phyloP scores from a whole-genome alignment of 2,329 filamentous ascomycete species.

The Xylaria sp. region DNA sequence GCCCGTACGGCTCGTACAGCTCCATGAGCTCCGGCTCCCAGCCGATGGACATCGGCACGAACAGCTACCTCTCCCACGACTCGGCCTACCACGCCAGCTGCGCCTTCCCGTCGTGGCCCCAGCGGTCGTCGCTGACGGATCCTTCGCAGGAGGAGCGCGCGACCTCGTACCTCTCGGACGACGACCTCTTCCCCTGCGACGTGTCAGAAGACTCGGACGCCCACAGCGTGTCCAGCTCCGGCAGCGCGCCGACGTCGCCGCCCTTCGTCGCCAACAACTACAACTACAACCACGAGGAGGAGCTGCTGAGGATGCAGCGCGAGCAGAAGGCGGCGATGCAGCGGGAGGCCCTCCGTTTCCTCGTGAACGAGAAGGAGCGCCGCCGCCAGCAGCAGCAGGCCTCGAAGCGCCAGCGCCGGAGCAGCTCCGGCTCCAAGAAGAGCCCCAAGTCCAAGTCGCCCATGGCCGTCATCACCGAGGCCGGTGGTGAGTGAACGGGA shows the following conservation, averaged over 20 bases:
- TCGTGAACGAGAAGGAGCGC: constrained; percentile 59
- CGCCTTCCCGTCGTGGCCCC: constrained; percentile 49
- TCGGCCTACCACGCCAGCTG: constrained; percentile 39
- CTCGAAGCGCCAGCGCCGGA: constrained; percentile 32
- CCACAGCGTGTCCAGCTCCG: constrained; percentile 48
- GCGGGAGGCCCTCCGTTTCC: constrained; percentile 54
- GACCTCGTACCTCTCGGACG: constrained; percentile 63
- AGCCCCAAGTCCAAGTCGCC: constrained; percentile 51
- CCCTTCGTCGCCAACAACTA: constrained; percentile 44
- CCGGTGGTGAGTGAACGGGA: constrained; percentile 42
- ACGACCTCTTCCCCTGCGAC: constrained; percentile 61
- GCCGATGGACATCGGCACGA: constrained; percentile 38
- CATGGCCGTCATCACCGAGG: constrained; percentile 61
- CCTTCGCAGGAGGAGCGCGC: constrained; percentile 45
- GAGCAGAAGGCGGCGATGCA: constrained; percentile 54
- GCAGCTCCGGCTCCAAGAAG: constrained; percentile 49
- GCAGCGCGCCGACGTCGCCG: constrained; percentile 48
- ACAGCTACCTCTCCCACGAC: constrained; percentile 35
- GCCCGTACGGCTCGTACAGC: constrained; percentile 42
- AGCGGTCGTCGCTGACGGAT: constrained; percentile 40
- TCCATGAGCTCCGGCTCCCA: constrained; percentile 39
- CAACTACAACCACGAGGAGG: too few species aligned
- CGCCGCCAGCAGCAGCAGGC: constrained; percentile 47
- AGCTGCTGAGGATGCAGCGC: constrained; percentile 54
- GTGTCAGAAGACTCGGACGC: constrained; percentile 54